A percentile compares a stretch with the other conserved stretches of the same genome.
These are phyloP conservation scores for Cutaneotrichosporon dermatis DNA, from an alignment of 1,284 basidiomycete genomes.

Conservation along the genomic window DNA sequence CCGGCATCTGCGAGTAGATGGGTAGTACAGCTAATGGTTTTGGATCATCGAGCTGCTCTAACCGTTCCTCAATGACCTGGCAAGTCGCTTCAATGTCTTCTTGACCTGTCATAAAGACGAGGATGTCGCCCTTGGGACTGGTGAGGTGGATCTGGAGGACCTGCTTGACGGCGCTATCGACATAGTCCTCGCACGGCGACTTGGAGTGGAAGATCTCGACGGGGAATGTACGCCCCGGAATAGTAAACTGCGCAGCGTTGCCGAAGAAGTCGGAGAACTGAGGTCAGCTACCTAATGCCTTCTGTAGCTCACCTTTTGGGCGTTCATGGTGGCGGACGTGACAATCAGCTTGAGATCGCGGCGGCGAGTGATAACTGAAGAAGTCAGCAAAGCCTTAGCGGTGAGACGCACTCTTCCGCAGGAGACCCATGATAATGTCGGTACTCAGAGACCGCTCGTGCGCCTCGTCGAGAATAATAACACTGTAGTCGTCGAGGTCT, in stretches of 20 bases:
- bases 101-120: slow-evolving; percentile 99
- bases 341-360: slow-evolving; percentile 94
- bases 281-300: background rate
- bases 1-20: slow-evolving; percentile 99
- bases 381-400: background rate
- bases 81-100: slow-evolving; percentile 98
- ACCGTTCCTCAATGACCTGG: slow-evolving; percentile 82
- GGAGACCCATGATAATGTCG: slow-evolving; percentile 92
- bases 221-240: slow-evolving; percentile 96
- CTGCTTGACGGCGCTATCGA: slow-evolving; percentile 96
- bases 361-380: slow-evolving; percentile 75
- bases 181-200: slow-evolving; percentile 97
- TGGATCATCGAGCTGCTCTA: slow-evolving; percentile 85
- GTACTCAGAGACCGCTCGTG: slow-evolving; percentile 95
- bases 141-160: slow-evolving; percentile 94
- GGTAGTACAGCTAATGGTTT: slow-evolving; percentile 81
- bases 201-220: slow-evolving; percentile 95
- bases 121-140: slow-evolving; percentile 86
- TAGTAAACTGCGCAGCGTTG: slow-evolving; percentile 90
- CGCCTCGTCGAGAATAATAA: slow-evolving; percentile 94
- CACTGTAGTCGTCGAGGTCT: slow-evolving; percentile 88
- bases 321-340: slow-evolving; percentile 98
- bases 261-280: slow-evolving; percentile 94
- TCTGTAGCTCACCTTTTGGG: slow-evolving; percentile 68
- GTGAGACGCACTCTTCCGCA: slow-evolving; percentile 71